These are phyloP conservation scores for Cyclanthera cordifolia DNA, from an alignment of 306 rosid genomes.

Conservation along the genomic window DNA sequence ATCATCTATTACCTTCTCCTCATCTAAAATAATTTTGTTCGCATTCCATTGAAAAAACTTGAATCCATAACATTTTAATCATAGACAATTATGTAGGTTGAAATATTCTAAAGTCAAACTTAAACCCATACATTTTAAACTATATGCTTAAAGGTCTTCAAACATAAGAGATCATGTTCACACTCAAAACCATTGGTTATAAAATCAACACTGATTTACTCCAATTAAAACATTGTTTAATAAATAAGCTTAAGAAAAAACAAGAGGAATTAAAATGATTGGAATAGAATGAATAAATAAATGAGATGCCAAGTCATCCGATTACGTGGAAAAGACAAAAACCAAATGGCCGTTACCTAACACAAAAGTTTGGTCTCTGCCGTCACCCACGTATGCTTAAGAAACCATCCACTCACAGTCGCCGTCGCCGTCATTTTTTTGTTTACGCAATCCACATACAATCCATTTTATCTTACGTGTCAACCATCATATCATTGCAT, in stretches of 20 bases:
- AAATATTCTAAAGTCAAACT: too few relatives aligned
- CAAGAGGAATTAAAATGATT: background rate
- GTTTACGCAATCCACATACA: constrained; percentile 10
- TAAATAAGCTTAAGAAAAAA: background rate
- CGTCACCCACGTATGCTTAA: background rate
- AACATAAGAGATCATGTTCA: too few relatives aligned
- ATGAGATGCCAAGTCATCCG: background rate
- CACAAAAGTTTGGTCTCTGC: background rate
- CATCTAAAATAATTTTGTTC: too few relatives aligned
- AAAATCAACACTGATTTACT: too few relatives aligned
- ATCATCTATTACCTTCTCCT: too few relatives aligned
- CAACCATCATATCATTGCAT: background rate
- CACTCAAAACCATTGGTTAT: too few relatives aligned
- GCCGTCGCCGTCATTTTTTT: constrained; percentile 7
- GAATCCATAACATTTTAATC: too few relatives aligned
- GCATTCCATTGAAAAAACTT: too few relatives aligned
- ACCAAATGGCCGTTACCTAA: background rate
- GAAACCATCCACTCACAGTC: background rate
- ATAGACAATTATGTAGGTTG: too few relatives aligned
- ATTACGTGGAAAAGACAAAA: background rate
- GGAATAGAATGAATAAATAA: background rate
- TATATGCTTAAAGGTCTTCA: too few relatives aligned
- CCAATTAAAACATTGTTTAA: too few relatives aligned
- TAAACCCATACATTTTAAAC: too few relatives aligned
- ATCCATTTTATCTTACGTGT: background rate